Conservation (phyloP, 768 basidiomycete species). For the Termitomyces sp. region DNA sequence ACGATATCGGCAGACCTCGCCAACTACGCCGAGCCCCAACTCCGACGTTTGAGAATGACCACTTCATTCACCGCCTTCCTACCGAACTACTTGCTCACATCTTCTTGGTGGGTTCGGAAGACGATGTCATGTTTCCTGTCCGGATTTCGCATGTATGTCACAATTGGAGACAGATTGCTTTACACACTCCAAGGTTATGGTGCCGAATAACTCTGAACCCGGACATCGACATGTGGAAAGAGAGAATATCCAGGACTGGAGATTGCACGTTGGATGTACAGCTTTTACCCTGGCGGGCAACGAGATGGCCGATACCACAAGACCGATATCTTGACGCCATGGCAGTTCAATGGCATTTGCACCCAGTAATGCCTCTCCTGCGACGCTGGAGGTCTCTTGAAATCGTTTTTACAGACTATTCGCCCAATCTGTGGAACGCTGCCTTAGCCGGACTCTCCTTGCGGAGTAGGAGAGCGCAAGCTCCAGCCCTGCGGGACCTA, state of each 20-base stretch:
- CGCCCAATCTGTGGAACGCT: conserved; percentile 68
- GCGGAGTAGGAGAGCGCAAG: conserved; percentile 29
- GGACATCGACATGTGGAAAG: conserved; percentile 55
- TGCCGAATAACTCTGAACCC: conserved; percentile 50
- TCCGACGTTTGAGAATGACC: conserved; percentile 23
- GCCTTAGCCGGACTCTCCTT: conserved; percentile 54
- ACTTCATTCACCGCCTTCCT: conserved; percentile 58
- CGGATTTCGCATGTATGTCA: conserved; percentile 68
- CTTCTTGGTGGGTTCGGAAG: conserved; percentile 57
- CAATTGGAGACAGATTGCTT: conserved; percentile 57
- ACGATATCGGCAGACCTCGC: conserved; percentile 31
- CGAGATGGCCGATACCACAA: conserved; percentile 21
- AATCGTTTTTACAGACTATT: conserved; percentile 49
- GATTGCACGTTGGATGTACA: conserved; percentile 61
- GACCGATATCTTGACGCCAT: conserved; percentile 37
- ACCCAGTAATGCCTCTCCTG: conserved; percentile 49
- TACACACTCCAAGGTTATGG: conserved; percentile 65
- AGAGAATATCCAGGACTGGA: conserved; percentile 56
- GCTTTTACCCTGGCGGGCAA: conserved; percentile 33
- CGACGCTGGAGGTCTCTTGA: conserved; percentile 61
- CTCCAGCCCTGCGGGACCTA: conserved; percentile 47
- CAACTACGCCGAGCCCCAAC: conserved; percentile 30
- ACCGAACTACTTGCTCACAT: conserved; percentile 61
- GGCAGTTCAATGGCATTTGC: conserved; percentile 59
- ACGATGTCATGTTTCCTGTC: conserved; percentile 55